These are phyloP conservation scores for Trichocomaceae sp. DNA, from an alignment of 2,329 filamentous ascomycete species.

Conservation along the genomic window DNA sequence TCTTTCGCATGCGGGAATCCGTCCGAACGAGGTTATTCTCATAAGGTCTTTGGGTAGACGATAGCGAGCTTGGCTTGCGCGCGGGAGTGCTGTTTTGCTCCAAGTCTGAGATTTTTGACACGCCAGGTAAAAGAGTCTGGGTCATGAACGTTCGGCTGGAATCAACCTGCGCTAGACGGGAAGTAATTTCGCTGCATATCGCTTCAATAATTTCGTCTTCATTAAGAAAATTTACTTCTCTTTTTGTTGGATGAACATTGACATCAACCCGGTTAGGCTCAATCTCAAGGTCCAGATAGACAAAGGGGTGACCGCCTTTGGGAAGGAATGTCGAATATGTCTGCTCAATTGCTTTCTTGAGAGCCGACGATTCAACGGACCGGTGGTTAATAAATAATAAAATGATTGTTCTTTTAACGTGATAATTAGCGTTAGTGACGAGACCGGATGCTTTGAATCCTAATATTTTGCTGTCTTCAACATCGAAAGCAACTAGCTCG, in stretches of 20 bases:
- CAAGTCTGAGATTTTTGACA: constrained; percentile 38
- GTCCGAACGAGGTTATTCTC: constrained; percentile 89
- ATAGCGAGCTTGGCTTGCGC: constrained; percentile 22
- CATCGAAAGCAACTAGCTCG: constrained; percentile 71
- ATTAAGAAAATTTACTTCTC: constrained; percentile 94
- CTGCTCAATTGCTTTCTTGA: constrained; percentile 87
- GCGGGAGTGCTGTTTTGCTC: neutral
- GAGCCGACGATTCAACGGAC: constrained; percentile 77
- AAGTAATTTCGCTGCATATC: constrained; percentile 72
- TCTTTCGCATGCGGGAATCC: constrained; percentile 82
- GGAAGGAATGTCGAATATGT: constrained; percentile 81
- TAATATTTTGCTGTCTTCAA: constrained; percentile 63
- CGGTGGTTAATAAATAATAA: constrained; percentile 96
- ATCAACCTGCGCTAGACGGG: constrained; percentile 77
- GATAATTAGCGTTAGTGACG: constrained; percentile 90
- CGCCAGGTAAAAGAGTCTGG: constrained; percentile 75
- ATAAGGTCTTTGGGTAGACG: constrained; percentile 51
- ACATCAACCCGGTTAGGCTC: constrained; percentile 90
- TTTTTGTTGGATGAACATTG: constrained; percentile 94
- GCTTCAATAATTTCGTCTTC: constrained; percentile 91
- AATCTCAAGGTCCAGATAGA: constrained; percentile 87
- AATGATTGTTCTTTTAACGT: constrained; percentile 79
- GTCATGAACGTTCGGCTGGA: constrained; percentile 91
- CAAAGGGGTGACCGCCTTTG: constrained; percentile 88
- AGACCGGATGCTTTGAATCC: constrained; percentile 77